These are phyloP conservation scores for Physcomitrium patens DNA, from an alignment of 225 moss, liverwort and hornwort species.

Conservation along the genomic window DNA sequence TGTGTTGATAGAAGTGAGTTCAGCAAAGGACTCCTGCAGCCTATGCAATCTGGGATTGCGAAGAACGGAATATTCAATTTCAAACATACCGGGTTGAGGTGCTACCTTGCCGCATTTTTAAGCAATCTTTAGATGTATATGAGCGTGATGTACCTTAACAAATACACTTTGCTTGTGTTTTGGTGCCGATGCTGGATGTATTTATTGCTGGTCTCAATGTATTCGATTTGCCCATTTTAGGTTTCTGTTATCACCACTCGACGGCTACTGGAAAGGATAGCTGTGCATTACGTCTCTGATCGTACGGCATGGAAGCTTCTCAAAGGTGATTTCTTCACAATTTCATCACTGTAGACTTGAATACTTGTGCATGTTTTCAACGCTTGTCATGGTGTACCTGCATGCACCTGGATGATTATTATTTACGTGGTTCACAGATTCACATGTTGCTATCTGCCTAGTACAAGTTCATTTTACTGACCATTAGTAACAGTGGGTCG, in stretches of 20 bases:
- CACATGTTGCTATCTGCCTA: too few relatives aligned
- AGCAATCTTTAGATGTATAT: too few relatives aligned
- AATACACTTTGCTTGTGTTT: constrained; percentile 11
- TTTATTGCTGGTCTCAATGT: constrained; percentile 18
- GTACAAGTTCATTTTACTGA: not conserved
- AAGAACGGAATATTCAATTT: too few relatives aligned
- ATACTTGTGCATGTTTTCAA: not conserved
- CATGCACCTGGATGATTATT: too few relatives aligned
- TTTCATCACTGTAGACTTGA: not conserved
- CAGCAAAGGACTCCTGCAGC: too few relatives aligned
- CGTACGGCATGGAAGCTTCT: constrained; percentile 97
- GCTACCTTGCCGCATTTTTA: too few relatives aligned
- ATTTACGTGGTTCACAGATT: too few relatives aligned
- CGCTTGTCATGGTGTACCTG: too few relatives aligned
- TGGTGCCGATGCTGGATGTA: constrained; percentile 10
- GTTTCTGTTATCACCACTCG: constrained; percentile 95
- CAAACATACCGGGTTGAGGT: too few relatives aligned
- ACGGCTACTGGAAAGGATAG: constrained; percentile 83
- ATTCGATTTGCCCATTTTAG: constrained; percentile 39
- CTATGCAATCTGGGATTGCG: too few relatives aligned
- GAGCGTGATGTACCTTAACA: not conserved
- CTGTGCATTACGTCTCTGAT: constrained; percentile 68
- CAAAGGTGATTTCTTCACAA: constrained; percentile 59
- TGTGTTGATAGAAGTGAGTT: not conserved
- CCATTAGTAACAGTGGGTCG: not conserved